phyloP scores from a whole-genome alignment of 2,329 filamentous ascomycete species.

The Clonostachys rosea region DNA sequence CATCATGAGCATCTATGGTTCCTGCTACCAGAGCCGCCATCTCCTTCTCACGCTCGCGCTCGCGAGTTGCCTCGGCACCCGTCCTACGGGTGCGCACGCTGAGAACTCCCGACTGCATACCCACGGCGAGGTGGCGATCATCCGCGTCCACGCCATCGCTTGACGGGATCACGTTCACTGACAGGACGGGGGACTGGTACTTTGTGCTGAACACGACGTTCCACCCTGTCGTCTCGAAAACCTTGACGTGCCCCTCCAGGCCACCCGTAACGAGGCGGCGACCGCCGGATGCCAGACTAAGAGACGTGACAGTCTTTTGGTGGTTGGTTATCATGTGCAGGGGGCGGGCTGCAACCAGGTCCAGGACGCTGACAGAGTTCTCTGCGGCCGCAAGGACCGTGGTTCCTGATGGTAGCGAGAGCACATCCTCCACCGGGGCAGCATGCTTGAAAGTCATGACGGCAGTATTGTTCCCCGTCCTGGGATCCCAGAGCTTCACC shows the following conservation, averaged over 20 bases:
- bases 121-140: constrained; percentile 91
- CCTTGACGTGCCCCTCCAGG: constrained; percentile 92
- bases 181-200: constrained; percentile 87
- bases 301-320: constrained; percentile 92
- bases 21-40: constrained; percentile 80
- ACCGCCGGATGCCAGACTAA: constrained; percentile 77
- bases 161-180: constrained; percentile 65
- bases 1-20: constrained; percentile 73
- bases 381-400: constrained; percentile 81
- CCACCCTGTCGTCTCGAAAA: constrained; percentile 92
- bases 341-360: constrained; percentile 86
- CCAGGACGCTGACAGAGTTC: constrained; percentile 84
- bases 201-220: constrained; percentile 94
- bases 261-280: constrained; percentile 81
- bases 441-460: constrained; percentile 95
- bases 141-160: constrained; percentile 43
- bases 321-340: constrained; percentile 86
- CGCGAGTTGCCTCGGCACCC: constrained; percentile 72
- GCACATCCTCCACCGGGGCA: constrained; percentile 83
- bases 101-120: constrained; percentile 90
- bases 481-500: constrained; percentile 88
- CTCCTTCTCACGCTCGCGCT: constrained; percentile 73
- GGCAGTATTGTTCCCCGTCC: constrained; percentile 57
- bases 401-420: constrained; percentile 82
- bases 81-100: constrained; percentile 86